Percentiles rank a stretch among this genome's conserved stretches.
These are phyloP conservation scores for Fusarium duplospermum DNA, from an alignment of 2,329 filamentous ascomycete species.

Conservation along the genomic window DNA sequence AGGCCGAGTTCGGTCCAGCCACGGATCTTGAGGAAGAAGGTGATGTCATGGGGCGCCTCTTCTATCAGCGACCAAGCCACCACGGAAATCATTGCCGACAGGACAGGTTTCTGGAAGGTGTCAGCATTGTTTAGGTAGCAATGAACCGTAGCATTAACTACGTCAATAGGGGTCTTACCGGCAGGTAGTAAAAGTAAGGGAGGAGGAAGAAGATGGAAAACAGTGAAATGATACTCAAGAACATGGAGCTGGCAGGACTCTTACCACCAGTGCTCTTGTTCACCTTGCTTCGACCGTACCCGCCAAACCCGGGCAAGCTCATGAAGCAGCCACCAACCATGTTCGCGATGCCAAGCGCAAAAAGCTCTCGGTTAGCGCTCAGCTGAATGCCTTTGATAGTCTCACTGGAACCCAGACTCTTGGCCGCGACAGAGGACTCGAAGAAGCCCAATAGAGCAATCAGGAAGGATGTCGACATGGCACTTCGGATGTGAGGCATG, in stretches of 20 bases:
- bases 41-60: slow-evolving; percentile 91
- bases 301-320: slow-evolving; percentile 92
- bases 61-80: slow-evolving; percentile 95
- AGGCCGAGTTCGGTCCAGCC: slow-evolving; percentile 88
- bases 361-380: slow-evolving; percentile 92
- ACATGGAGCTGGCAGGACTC: slow-evolving; percentile 92
- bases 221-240: slow-evolving; percentile 85
- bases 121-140: slow-evolving; percentile 5
- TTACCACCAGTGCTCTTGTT: slow-evolving; percentile 92
- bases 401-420: slow-evolving; percentile 79
- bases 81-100: slow-evolving; percentile 93
- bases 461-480: slow-evolving; percentile 90
- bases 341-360: slow-evolving; percentile 91
- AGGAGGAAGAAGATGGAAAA: slow-evolving; percentile 84
- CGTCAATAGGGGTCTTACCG: slow-evolving; percentile 67
- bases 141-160: not conserved
- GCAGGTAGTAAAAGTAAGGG: slow-evolving; percentile 94
- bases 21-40: slow-evolving; percentile 86
- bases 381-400: slow-evolving; percentile 83
- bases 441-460: slow-evolving; percentile 98
- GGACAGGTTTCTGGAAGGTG: slow-evolving; percentile 80
- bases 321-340: slow-evolving; percentile 92
- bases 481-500: slow-evolving; percentile 84
- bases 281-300: slow-evolving; percentile 95
- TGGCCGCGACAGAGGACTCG: slow-evolving; percentile 95